Evolutionary conservation across 2,329 filamentous ascomycete species (phyloP).

Genomic region (Clathrospora elynae): DNA sequence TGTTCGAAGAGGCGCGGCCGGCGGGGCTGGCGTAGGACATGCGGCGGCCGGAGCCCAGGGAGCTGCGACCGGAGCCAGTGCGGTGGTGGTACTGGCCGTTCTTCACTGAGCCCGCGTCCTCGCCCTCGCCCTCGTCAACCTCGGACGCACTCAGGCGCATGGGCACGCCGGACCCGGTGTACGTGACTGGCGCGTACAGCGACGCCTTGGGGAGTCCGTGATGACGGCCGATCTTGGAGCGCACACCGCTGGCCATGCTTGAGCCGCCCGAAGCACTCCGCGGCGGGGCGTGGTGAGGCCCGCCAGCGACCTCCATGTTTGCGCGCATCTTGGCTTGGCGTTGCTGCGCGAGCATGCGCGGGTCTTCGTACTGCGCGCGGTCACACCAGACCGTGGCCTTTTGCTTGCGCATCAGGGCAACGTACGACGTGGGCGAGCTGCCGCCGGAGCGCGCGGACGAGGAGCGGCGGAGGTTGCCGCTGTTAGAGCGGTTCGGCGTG

Average conservation of each 20-base stretch:
- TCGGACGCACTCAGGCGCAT: conserved; percentile 93
- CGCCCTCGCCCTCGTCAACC: conserved; percentile 85
- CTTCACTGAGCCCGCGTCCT: conserved; percentile 61
- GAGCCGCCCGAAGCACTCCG: conserved; percentile 49
- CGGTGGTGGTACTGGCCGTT: conserved; percentile 63
- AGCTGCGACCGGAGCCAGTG: conserved; percentile 76
- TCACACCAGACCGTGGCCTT: conserved; percentile 99
- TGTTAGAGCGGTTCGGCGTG: conserved; percentile 54
- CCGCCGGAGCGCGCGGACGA: conserved; percentile 78
- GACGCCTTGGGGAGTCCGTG: conserved; percentile 79
- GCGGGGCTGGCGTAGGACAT: conserved; percentile 48
- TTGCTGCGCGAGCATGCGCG: conserved; percentile 79
- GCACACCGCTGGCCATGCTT: conserved; percentile 58
- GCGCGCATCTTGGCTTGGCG: conserved; percentile 86
- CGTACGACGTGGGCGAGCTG: conserved; percentile 73
- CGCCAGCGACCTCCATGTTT: conserved; percentile 78
- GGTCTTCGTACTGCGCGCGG: conserved; percentile 88
- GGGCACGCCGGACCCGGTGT: conserved; percentile 79
- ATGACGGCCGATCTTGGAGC: conserved; percentile 81
- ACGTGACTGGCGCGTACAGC: conserved; percentile 78
- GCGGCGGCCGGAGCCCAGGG: conserved; percentile 53
- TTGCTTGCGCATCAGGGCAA: conserved; percentile 93
- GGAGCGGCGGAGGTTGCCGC: conserved; percentile 69
- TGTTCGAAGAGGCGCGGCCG: conserved; percentile 57
- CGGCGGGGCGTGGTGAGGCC: conserved; percentile 48